Base-by-base conservation (phyloP, 2,329 filamentous ascomycete species). In the Endoconidiophora laricicola region DNA sequence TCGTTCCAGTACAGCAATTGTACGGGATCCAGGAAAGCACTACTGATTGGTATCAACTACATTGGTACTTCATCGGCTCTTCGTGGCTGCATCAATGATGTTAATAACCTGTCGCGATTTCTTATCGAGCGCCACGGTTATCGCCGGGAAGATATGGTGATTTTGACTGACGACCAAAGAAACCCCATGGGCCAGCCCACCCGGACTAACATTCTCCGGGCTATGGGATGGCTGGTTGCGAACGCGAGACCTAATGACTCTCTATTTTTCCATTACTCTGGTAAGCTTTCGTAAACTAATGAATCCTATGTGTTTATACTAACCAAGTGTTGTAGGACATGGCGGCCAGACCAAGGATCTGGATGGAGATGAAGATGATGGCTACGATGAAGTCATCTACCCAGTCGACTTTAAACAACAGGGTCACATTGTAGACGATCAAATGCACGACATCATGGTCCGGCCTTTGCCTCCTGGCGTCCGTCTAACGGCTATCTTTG, bases 1-100 rank as follows among this genome's bases (percentile, higher is more conserved):
- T 78, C 72, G 42, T 96, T 88, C 65, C 84, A 90, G 64, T 95
- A 95, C 65, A 94, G 87, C 44, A 82, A 82, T 57, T 96, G 88
- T 63, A 93, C 83, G 4, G 90, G 88, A 44, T 78, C 80, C 58
- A 73, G 88, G 61, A 76, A 76, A 61, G 73, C 73, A 9, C 63
- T 76, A 38, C 61, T 76, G 44, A 74, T 76, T 53, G 75, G 75
- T 46, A 77, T 78, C 65, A 79, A 79, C 63, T 79, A 78, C 62
- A 72, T 73, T 55, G 69, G 71, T 50, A 71, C 74, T 58, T 61
- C 68, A 38, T 72, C 73, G 44, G 69, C 77, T 63, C 67, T 79
- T 41, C 65, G 70, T 52, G 75, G 75, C 26, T 79, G 75, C 59
- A 76, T 76, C 62, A 75, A 75, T 59, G 73, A 76, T 58, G 73